A percentile compares a stretch with the other conserved stretches of the same genome.
phyloP scores from a whole-genome alignment of 306 rosid species.

The Cotoneaster glaucophyllus region DNA sequence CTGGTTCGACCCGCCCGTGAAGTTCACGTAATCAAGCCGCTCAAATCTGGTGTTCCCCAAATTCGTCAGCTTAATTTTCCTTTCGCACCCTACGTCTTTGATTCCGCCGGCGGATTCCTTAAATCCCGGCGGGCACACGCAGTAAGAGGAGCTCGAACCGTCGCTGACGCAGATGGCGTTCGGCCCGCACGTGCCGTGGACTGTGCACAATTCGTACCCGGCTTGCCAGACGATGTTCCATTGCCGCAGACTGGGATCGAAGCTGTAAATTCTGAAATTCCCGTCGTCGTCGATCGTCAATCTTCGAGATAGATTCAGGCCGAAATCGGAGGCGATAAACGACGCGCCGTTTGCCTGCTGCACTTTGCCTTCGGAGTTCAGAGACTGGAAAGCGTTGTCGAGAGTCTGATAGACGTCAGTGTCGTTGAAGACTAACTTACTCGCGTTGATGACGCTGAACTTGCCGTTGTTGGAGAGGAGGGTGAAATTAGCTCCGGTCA shows the following conservation, averaged over 20 bases:
- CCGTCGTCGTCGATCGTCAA: conserved; percentile 68
- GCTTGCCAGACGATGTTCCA: conserved; percentile 71
- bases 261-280: conserved; percentile 56
- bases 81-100: conserved; percentile 37
- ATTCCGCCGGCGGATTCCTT: background rate
- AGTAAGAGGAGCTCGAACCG: conserved; percentile 22
- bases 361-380: conserved; percentile 36
- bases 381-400: background rate
- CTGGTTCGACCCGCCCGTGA: conserved; percentile 20
- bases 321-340: conserved; percentile 46
- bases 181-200: conserved; percentile 56
- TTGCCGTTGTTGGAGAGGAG: conserved; percentile 32
- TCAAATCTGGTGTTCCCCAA: conserved; percentile 25
- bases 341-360: background rate
- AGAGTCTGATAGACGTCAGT: conserved; percentile 20
- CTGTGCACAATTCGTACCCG: conserved; percentile 31
- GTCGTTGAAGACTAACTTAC: conserved; percentile 13
- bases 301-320: conserved; percentile 27
- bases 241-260: conserved; percentile 9
- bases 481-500: conserved; percentile 3
- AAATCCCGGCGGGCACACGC: conserved; percentile 75
- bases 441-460: conserved; percentile 25
- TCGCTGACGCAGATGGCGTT: conserved; percentile 47
- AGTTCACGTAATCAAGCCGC: conserved; percentile 64
- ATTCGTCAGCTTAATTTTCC: conserved; percentile 20